Evolutionary conservation across 2,329 filamentous ascomycete species (phyloP), one percentile per base, ranked within the genome.

Genomic region (Pseudogymnoascus sp.): DNA sequence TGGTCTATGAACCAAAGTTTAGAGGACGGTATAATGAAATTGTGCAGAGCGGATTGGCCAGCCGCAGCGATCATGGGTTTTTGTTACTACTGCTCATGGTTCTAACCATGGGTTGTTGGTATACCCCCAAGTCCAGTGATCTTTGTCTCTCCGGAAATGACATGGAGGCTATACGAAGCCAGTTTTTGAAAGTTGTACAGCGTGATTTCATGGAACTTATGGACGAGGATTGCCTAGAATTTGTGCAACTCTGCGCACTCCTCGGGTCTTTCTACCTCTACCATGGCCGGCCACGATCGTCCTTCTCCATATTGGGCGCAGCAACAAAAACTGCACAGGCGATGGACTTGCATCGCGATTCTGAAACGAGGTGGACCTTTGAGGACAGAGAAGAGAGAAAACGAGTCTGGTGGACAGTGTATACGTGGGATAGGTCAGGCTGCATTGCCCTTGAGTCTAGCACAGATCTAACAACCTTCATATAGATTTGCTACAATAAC

Each of bases 191-290:
- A n/a, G 68, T 72, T 16, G 71, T 73, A 7, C 73, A 76, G 33
- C 68, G 67, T 3, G 69, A 72, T 30, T 60, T 79, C 12, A 69
- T 75, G n/a, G 73, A 76, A 23, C 58, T 79, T 16, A 75, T 79
- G 71, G 76, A 78, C 62, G 68, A 75, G 22, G 72, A 71, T n/a
- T 75, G 72, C 0, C 62, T 78, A 11, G 71, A 69, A 8, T 72
- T 72, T 4, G 72, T 74, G 2, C 76, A 78, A 65, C 71, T 72
- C 4, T 75, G 74, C 42, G 73, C 74, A 38, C 67, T 78, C 12
- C 68, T 78, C 1, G 76, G 76, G 4, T 75, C 74, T 1, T 74
- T 76, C 59, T 72, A 75, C 39, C 69, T 78, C 12, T 78, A 78
- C 58, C 76, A 78, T 63, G 76, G 76, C 5, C 72, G 72, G 25